A percentile compares a stretch with the other conserved stretches of the same genome.
Evolutionary conservation across 306 rosid species (phyloP).

Genomic region (Lathyrus sativus): DNA sequence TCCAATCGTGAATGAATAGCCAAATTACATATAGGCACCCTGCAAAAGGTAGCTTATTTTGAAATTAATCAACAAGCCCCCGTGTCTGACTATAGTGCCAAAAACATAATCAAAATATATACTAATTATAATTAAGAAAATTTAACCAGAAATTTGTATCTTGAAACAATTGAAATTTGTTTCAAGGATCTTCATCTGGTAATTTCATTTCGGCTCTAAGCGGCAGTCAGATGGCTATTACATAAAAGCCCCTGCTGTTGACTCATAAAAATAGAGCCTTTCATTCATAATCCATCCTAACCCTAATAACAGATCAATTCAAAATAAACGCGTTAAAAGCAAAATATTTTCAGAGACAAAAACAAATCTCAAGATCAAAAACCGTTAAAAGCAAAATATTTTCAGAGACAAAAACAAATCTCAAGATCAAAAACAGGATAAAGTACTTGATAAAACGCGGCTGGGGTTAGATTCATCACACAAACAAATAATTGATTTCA

Average conservation of each 20-base stretch:
- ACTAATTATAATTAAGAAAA: neutral
- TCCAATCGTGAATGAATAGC: conserved; percentile 50
- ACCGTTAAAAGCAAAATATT: too few species aligned
- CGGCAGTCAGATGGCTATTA: conserved; percentile 70
- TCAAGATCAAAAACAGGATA: too few species aligned
- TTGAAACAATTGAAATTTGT: conserved; percentile 43
- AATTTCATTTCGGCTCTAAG: conserved; percentile 65
- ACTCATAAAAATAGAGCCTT: conserved; percentile 66
- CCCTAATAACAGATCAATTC: neutral
- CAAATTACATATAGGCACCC: conserved; percentile 36
- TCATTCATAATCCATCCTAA: too few species aligned
- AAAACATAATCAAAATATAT: neutral
- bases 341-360: too few species aligned
- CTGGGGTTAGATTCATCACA: too few species aligned
- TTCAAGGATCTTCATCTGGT: conserved; percentile 80
- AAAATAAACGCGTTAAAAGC: neutral
- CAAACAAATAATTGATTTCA: too few species aligned
- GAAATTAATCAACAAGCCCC: conserved; percentile 62
- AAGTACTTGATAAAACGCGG: too few species aligned
- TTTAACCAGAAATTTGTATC: conserved; percentile 60
- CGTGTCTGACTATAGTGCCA: conserved; percentile 92
- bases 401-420: too few species aligned
- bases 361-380: too few species aligned
- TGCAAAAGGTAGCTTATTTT: conserved; percentile 77
- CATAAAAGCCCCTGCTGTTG: conserved; percentile 69